Conservation (phyloP, 2,329 filamentous ascomycete species). For the Rhytidhysteron rufulum region DNA sequence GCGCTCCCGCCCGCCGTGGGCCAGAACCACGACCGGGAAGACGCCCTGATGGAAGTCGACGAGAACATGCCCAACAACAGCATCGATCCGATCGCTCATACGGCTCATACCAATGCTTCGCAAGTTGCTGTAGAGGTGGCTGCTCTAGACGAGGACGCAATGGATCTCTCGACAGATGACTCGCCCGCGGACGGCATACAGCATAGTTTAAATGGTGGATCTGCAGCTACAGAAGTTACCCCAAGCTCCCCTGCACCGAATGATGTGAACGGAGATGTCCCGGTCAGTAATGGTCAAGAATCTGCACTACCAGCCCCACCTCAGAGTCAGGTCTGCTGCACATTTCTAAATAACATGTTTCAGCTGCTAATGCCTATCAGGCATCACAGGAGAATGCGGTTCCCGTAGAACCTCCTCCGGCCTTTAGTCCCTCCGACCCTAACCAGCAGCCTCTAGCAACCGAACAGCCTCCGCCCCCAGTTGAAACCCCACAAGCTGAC, state of each 20-base stretch:
- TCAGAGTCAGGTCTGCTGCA: slow-evolving; percentile 6
- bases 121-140: slow-evolving; percentile 26
- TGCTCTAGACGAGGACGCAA: slow-evolving; percentile 32
- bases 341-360: slow-evolving; percentile 4
- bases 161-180: slow-evolving; percentile 37
- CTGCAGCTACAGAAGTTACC: slow-evolving; percentile 10
- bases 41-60: slow-evolving; percentile 30
- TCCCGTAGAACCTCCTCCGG: slow-evolving; percentile 19
- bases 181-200: slow-evolving; percentile 21
- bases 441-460: slow-evolving; percentile 4
- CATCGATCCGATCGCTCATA: slow-evolving; percentile 8
- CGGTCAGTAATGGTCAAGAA: slow-evolving; percentile 8
- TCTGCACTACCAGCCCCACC: slow-evolving; percentile 2
- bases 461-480: slow-evolving; percentile 23
- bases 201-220: slow-evolving; percentile 15
- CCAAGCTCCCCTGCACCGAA: slow-evolving; percentile 15
- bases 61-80: slow-evolving; percentile 16
- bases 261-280: slow-evolving; percentile 7
- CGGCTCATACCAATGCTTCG: slow-evolving; percentile 8
- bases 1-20: slow-evolving; percentile 23
- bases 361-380: slow-evolving; percentile 11
- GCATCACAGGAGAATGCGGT: slow-evolving; percentile 12
- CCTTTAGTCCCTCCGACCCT: slow-evolving; percentile 17
- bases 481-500: slow-evolving; percentile 25
- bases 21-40: slow-evolving; percentile 35